These are phyloP conservation scores for Capsella rubella DNA, from an alignment of 441 rosid species.

Conservation along the genomic window DNA sequence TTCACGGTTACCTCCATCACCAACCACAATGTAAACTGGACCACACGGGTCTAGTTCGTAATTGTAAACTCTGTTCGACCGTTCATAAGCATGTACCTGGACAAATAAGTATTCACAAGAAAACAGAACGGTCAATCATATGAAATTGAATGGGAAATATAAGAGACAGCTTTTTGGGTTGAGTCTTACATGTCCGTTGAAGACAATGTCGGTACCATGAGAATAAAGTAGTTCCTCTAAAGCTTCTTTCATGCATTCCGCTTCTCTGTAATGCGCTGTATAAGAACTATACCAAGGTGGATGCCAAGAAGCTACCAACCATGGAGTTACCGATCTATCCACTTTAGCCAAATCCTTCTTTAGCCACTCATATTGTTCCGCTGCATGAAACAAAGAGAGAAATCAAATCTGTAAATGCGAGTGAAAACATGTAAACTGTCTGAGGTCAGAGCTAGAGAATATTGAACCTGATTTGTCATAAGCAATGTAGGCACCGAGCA, in stretches of 20 bases:
- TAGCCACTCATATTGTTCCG: conserved; percentile 62
- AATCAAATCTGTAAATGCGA: not conserved
- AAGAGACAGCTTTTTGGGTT: not conserved
- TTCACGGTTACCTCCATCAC: conserved; percentile 71
- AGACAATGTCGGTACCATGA: conserved; percentile 67
- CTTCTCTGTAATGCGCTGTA: conserved; percentile 69
- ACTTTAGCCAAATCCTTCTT: conserved; percentile 58
- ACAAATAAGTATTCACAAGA: not conserved
- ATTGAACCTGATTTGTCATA: conserved; percentile 64
- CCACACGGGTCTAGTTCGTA: conserved; percentile 66
- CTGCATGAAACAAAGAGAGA: conserved; percentile 38
- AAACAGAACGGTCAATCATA: not conserved
- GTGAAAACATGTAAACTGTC: not conserved
- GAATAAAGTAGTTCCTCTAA: conserved; percentile 65
- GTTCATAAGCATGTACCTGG: conserved; percentile 76
- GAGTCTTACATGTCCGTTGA: conserved; percentile 62
- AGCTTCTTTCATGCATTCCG: conserved; percentile 70
- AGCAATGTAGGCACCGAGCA: conserved; percentile 76
- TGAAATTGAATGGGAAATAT: not conserved
- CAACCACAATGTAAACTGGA: conserved; percentile 60
- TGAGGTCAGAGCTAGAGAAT: conserved; percentile 10
- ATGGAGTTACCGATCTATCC: conserved; percentile 59
- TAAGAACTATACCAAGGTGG: conserved; percentile 71
- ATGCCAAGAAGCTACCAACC: conserved; percentile 69
- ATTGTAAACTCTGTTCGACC: conserved; percentile 68